These are phyloP conservation scores for Picea mariana DNA, from an alignment of 83 land plant genomes.

Conservation along the genomic window DNA sequence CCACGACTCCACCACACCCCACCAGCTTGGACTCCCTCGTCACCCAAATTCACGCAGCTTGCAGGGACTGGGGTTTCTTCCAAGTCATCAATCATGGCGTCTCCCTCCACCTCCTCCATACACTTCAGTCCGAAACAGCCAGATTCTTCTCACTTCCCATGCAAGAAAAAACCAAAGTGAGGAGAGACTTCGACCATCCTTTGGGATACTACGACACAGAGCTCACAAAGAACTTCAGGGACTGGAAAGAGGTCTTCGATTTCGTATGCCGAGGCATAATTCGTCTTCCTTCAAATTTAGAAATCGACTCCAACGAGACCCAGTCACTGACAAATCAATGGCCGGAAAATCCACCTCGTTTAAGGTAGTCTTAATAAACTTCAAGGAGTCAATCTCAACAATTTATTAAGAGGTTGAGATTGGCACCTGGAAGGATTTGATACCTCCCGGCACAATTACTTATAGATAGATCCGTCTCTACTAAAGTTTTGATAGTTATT, in stretches of 20 bases:
- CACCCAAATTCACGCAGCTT: conserved; percentile 19
- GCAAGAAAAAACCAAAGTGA: conserved; percentile 39
- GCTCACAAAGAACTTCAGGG: conserved; percentile 34
- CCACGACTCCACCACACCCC: background rate
- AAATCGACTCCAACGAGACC: conserved; percentile 28
- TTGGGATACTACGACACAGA: conserved; percentile 33
- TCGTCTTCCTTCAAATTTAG: conserved; percentile 25
- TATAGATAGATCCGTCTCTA: background rate
- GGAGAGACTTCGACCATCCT: conserved; percentile 19
- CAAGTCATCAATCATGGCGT: conserved; percentile 56
- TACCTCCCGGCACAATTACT: too few species aligned
- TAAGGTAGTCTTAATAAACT: background rate
- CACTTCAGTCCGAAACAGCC: conserved; percentile 17
- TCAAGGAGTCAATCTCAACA: too few species aligned
- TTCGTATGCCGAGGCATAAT: conserved; percentile 6
- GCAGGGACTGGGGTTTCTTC: conserved; percentile 56
- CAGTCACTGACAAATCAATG: conserved; percentile 18
- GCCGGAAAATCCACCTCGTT: conserved; percentile 28
- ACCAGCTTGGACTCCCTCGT: conserved; percentile 14
- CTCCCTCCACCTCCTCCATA: conserved; percentile 21
- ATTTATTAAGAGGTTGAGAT: background rate
- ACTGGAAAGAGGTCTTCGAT: conserved; percentile 43
- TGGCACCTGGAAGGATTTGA: background rate
- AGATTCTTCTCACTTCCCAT: conserved; percentile 30
- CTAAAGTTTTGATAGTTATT: background rate